Evolutionary conservation across 2,329 filamentous ascomycete species (phyloP), one percentile per base, ranked within the genome.

Genomic region (Sclerotinia borealis): DNA sequence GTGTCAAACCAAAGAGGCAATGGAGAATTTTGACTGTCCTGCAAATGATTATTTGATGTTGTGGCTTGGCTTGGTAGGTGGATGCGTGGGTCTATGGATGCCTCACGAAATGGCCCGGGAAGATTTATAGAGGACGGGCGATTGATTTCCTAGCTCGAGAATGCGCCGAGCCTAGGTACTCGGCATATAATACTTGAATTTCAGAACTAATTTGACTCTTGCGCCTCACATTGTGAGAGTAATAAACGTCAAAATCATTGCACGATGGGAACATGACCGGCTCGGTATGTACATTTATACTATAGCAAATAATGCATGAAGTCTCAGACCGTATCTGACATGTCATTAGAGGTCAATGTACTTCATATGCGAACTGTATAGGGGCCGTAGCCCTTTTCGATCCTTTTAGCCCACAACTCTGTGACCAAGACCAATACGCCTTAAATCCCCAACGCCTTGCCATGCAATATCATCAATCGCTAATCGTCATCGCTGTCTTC

Each of bases 61-160:
- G 62, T 98, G 93, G 93, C 81, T 97, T 66, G 93, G 93, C n/a
- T 79, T 96, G 64, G 85, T 96, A 50, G 93, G 93, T 64, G 85
- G 85, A 59, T 88, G 86, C 69, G 89, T 96, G 47, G 90, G 91
- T 63, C 80, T 98, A 68, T 86, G 86, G 81, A 79, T 96, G 67
- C 91, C 91, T 63, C 83, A 84, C 72, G 85, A 88, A 73, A 83
- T 93, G 83, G 83, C 60, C 8, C 25, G 5, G 19, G 60, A 58
- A 56, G 50, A 58, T 29, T 39, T 19, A 25, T 45, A 58, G 39
- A 34, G 29, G 34, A 34, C 22, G 29, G 45, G n/a, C 19, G 17
- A 25, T 45, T 45, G 13, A 19, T 4, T 13, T 25, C 25, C 8
- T 11, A 34, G 13, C 15, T 31, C 11, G 7, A 22, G 27, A 45